A percentile compares a stretch with the other conserved stretches of the same genome.
Evolutionary conservation across 305 asterid species (phyloP).

Genomic region (Coffea humblotiana): DNA sequence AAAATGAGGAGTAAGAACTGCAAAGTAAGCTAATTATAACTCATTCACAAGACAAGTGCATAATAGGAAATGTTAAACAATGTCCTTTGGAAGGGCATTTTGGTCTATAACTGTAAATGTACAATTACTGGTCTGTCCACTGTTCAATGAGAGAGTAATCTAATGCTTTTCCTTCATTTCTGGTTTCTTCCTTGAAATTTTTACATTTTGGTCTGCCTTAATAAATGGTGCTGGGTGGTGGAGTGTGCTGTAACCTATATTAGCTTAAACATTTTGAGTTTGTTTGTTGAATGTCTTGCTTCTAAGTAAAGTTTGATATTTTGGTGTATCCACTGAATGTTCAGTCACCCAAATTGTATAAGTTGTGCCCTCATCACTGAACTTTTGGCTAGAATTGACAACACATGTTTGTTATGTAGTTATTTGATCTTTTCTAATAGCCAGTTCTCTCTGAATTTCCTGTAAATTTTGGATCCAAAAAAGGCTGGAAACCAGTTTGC

Average conservation of each 20-base stretch:
- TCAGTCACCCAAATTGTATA: not conserved
- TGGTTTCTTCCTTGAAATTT: not conserved
- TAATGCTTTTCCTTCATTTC: not conserved
- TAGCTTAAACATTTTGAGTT: not conserved
- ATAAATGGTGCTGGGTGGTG: not conserved
- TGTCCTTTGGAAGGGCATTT: not conserved
- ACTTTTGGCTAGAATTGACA: not conserved
- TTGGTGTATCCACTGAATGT: not conserved
- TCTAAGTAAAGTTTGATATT: not conserved
- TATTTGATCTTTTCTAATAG: not conserved
- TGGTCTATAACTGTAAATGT: not conserved
- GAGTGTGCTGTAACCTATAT: not conserved
- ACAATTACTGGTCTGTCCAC: not conserved
- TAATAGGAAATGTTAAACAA: not conserved
- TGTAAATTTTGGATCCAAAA: not conserved
- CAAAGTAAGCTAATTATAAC: not conserved
- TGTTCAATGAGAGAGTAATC: not conserved
- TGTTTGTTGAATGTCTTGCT: not conserved
- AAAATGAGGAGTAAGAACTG: not conserved
- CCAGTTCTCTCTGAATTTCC: not conserved
- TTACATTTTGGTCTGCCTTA: not conserved
- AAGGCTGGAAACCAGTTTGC: not conserved
- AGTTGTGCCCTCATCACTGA: not conserved
- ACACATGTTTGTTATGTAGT: not conserved
- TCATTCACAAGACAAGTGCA: not conserved